Percentiles rank a stretch among this genome's conserved stretches.
Evolutionary conservation across 176 grass and related monocot species (phyloP).

Genomic region (Phragmites australis): DNA sequence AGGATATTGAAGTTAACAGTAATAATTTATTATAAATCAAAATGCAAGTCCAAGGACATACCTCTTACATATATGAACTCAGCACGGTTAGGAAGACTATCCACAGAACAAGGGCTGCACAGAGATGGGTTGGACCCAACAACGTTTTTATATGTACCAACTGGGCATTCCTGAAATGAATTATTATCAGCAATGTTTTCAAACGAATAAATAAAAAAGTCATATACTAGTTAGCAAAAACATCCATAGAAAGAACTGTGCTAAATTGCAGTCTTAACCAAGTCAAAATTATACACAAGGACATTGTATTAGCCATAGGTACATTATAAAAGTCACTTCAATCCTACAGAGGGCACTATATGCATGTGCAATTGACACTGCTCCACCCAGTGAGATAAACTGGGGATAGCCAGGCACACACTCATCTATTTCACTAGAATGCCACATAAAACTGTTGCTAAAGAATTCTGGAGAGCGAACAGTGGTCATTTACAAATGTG

Average conservation of each 20-base stretch:
- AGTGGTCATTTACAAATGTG: background rate
- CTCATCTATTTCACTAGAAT: slow-evolving; percentile 4
- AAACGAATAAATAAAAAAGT: slow-evolving; percentile 4
- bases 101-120: slow-evolving; percentile 72
- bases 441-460: background rate
- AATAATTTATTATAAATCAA: background rate
- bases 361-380: slow-evolving; percentile 2
- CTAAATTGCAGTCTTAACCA: background rate
- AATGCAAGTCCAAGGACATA: slow-evolving; percentile 38
- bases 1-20: slow-evolving; percentile 11
- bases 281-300: background rate
- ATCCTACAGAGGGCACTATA: background rate
- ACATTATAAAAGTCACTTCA: background rate
- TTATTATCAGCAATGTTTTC: slow-evolving; percentile 14
- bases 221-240: background rate
- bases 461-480: background rate
- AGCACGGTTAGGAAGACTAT: slow-evolving; percentile 80
- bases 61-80: slow-evolving; percentile 97
- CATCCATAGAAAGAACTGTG: background rate
- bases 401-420: background rate
- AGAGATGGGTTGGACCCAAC: slow-evolving; percentile 86
- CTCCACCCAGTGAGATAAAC: background rate
- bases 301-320: background rate
- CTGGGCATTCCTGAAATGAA: slow-evolving; percentile 87
- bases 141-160: slow-evolving; percentile 88